Percentiles rank a stretch among this genome's conserved stretches.
Conservation (phyloP, 2,329 filamentous ascomycete genomes). For the Nectriaceae sp. region DNA sequence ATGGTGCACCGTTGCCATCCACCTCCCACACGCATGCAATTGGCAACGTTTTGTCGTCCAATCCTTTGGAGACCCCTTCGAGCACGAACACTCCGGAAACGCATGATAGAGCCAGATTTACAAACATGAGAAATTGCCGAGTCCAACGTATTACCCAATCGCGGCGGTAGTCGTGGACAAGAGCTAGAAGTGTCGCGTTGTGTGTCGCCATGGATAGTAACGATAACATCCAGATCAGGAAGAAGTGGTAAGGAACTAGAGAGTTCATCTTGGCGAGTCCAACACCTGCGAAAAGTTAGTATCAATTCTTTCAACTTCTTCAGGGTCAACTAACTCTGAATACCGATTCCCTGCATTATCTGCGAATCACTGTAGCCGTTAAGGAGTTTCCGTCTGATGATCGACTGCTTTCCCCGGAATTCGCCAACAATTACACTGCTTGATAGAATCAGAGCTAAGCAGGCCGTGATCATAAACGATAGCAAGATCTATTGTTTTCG, state of each 20-base stretch:
- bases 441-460: constrained; percentile 56
- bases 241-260: constrained; percentile 69
- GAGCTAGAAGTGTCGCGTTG: constrained; percentile 63
- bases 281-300: constrained; percentile 35
- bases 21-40: constrained; percentile 62
- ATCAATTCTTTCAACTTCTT: neutral
- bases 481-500: constrained; percentile 43
- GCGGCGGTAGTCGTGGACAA: constrained; percentile 65
- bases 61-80: constrained; percentile 51
- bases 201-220: constrained; percentile 66
- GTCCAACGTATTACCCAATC: constrained; percentile 70
- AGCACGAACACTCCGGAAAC: constrained; percentile 59
- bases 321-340: constrained; percentile 48
- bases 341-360: constrained; percentile 68
- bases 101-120: constrained; percentile 61
- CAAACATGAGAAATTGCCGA: constrained; percentile 65
- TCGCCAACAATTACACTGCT: constrained; percentile 59
- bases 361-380: constrained; percentile 69
- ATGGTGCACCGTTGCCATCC: constrained; percentile 35
- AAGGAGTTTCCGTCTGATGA: constrained; percentile 64
- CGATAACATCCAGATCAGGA: constrained; percentile 69
- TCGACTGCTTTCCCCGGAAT: constrained; percentile 47
- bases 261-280: constrained; percentile 60
- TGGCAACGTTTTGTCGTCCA: constrained; percentile 55
- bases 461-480: constrained; percentile 67